phyloP scores from a whole-genome alignment of 495 filamentous ascomycete species.

The Pseudomonodictys pantanalensis region DNA sequence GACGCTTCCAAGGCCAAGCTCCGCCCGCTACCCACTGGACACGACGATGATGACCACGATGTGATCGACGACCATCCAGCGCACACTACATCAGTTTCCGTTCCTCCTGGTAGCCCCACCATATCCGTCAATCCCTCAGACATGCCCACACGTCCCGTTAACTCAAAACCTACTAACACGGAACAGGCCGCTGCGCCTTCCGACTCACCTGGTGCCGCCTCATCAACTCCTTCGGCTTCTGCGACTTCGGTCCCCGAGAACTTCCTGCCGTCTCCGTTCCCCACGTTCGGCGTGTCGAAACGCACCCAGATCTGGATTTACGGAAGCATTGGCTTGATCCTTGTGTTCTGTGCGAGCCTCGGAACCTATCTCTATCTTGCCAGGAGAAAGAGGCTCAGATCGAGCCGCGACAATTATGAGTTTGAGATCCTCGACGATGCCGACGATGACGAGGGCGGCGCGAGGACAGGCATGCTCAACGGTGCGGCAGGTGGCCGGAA shows the following conservation, averaged over 20 bases:
- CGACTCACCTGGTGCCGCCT: constrained; percentile 36
- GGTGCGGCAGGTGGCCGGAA: constrained; percentile 37
- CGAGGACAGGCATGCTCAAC: constrained; percentile 25
- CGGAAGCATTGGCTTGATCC: constrained; percentile 75
- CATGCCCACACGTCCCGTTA: constrained; percentile 74
- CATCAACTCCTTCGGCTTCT: constrained; percentile 38
- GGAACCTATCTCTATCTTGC: constrained; percentile 76
- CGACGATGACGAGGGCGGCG: constrained; percentile 62
- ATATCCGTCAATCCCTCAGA: constrained; percentile 59
- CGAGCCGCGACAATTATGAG: constrained; percentile 81
- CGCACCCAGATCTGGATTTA: constrained; percentile 95
- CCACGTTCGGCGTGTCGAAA: constrained; percentile 90
- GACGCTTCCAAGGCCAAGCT: constrained; percentile 67
- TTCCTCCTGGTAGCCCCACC: constrained; percentile 46
- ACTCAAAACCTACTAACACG: constrained; percentile 51
- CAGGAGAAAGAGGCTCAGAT: constrained; percentile 69
- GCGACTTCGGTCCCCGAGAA: constrained; percentile 23
- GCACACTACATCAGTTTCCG: constrained; percentile 52
- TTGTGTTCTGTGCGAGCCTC: constrained; percentile 76
- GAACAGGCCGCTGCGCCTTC: constrained; percentile 23
- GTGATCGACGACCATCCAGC: constrained; percentile 51
- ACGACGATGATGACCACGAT: constrained; percentile 79
- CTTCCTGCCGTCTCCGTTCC: constrained; percentile 85
- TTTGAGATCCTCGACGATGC: constrained; percentile 89
- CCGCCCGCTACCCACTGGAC: constrained; percentile 78